Base-by-base conservation (phyloP, 2,329 filamentous ascomycete species). In the Aurifilum marmelostoma region DNA sequence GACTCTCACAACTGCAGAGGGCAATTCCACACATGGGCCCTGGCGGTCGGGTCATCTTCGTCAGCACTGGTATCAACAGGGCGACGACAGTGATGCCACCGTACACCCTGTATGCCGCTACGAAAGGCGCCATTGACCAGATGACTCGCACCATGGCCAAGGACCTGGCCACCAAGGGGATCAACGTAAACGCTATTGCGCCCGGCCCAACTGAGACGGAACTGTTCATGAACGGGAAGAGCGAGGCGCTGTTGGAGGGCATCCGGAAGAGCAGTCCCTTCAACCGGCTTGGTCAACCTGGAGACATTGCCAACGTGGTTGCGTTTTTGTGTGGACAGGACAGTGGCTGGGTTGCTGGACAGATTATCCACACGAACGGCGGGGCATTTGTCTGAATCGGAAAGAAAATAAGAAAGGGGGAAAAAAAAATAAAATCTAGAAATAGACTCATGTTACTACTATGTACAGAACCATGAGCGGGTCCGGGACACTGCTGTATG, bases 41-140 rank as follows among this genome's bases (percentile, higher is more conserved):
- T 0, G 84, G 84, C 2, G 80, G 80, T 0, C 80, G 80, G n/a
- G 79, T 88, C 65, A 79, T 88, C 70, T 80, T 89, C 69, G 78
- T 88, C 71, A 85, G 84, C 3, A 86, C 84, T 0, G 76, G 76
- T 24, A 71, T 80, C 58, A 79, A 76, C 52, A 74, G 73, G 18
- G 73, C 76, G 3, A 81, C 80, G 1, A 77, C 75, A 3, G 78
- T 88, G 1, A 66, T 78, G 34, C 80, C 84, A 0, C 71, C 74
- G 0, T 87, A 87, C 71, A 77, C 85, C 21, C 79, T 87, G 11
- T 90, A 89, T 75, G 80, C 80, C 12, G 78, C 83, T 0, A 86
- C 84, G 58, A 90, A 90, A 74, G 87, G 86, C 62, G 85, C 87
- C 11, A 81, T 90, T 54, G 87, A 89, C 75, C 85, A 88, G 75